A percentile compares a stretch with the other conserved stretches of the same genome.
Conservation (phyloP, 768 basidiomycete species). For the Brasilioporus rufonigricans region DNA sequence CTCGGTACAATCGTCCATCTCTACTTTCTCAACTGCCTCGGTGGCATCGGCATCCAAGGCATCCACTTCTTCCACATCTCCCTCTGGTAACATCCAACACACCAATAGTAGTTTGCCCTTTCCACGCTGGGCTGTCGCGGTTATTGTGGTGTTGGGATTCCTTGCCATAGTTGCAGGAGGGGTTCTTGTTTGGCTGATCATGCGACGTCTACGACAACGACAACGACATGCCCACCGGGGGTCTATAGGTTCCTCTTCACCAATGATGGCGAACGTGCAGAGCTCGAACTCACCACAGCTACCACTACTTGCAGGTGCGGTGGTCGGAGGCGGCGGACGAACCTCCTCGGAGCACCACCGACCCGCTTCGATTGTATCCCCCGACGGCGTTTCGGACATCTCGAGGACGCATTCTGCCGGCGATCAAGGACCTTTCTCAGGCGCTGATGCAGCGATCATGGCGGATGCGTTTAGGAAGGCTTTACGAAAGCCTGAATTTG, state of each 20-base stretch:
- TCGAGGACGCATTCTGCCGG: slow-evolving; percentile 59
- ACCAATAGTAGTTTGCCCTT: slow-evolving; percentile 43
- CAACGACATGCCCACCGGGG: slow-evolving; percentile 54
- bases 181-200: slow-evolving; percentile 67
- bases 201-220: slow-evolving; percentile 63
- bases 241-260: slow-evolving; percentile 76
- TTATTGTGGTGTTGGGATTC: slow-evolving; percentile 84
- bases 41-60: slow-evolving; percentile 38
- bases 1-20: slow-evolving; percentile 31
- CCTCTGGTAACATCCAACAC: slow-evolving; percentile 47
- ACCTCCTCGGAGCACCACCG: slow-evolving; percentile 33
- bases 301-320: slow-evolving; percentile 42
- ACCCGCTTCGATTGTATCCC: slow-evolving; percentile 44
- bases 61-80: slow-evolving; percentile 23
- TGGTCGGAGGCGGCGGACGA: slow-evolving; percentile 33
- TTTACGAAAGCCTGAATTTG: slow-evolving; percentile 86
- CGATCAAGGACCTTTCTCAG: slow-evolving; percentile 71
- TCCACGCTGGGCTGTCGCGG: slow-evolving; percentile 90
- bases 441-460: slow-evolving; percentile 88
- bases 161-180: slow-evolving; percentile 73
- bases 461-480: slow-evolving; percentile 89
- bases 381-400: slow-evolving; percentile 73
- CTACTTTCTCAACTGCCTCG: slow-evolving; percentile 36
- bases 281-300: slow-evolving; percentile 41
- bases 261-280: slow-evolving; percentile 74